Base-by-base conservation (phyloP, 345 rosid genomes). In the Bruguiera gymnorhiza region DNA sequence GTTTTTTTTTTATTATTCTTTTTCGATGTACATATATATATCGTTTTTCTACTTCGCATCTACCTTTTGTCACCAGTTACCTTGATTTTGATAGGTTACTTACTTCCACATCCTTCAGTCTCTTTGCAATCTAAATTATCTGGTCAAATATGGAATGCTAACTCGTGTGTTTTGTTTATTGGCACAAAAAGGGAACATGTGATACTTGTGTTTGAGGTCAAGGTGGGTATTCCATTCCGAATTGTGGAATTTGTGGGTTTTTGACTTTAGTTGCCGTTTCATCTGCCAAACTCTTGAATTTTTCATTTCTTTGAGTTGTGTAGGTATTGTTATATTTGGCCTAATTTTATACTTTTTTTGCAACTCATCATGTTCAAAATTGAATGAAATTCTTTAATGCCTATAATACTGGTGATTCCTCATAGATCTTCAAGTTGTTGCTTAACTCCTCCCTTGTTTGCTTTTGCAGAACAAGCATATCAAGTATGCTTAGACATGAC, bases 121-220 rank as follows among this genome's bases (percentile, higher is more conserved):
- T 43, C 50, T 13, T 3, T 5, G 50, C 76, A 72, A 59, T 67
- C 62, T 24, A 60, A 73, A 62, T 78, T 73, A 32, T 77, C 37
- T 71, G 71, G 86, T 85, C 87, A 83, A 78, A 66, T 54, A 72
- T 70, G 68, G 24, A 70, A 74, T 73, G 60, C 78, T 74, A 68
- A 43, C 10, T 63, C 46, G 76, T 58, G 23, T 61, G 75, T 69
- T 76, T 58, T 69, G 29, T 9, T 4, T 51, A 23, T 60, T 77
- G 86, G 82, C 68, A 83, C 78, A 63, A 62, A 62, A 62, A 67
- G 62, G 71, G 34, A 68, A 32, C 53, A 15, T 58, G 39, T 52
- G 46, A 27, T 63, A 36, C 60, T 60, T 50, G 32, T 60, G 23
- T 24, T 52, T 52, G 48, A 55, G 36, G 76, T 73, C 75, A 65